Conservation (phyloP, 148 eudicot genomes). For the Chenopodium formosanum region DNA sequence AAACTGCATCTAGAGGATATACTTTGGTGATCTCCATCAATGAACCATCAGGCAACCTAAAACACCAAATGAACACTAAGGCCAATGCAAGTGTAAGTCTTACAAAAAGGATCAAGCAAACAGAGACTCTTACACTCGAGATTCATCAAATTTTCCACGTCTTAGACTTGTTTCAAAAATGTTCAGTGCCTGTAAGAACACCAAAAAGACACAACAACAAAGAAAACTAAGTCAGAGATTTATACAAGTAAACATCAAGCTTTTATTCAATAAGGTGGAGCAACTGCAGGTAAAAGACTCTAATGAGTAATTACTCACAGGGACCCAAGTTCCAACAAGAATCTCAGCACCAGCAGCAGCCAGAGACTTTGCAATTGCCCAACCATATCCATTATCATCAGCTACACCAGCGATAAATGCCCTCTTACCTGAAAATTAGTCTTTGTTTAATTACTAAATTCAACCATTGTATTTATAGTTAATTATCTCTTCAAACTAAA, state of each 20-base stretch:
- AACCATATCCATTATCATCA: slow-evolving; percentile 97
- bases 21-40: slow-evolving; percentile 89
- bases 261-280: not conserved
- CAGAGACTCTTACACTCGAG: slow-evolving; percentile 64
- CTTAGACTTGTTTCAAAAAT: slow-evolving; percentile 91
- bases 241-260: not conserved
- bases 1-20: slow-evolving; percentile 89
- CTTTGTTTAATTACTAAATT: not conserved
- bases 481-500: too few relatives aligned
- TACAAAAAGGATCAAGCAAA: not conserved
- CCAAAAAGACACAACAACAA: too few relatives aligned
- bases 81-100: not conserved
- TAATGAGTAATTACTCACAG: slow-evolving; percentile 51
- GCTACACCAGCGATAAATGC: slow-evolving; percentile 95
- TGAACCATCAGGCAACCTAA: slow-evolving; percentile 91
- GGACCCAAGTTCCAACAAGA: slow-evolving; percentile 98
- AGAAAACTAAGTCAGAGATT: not conserved
- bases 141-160: slow-evolving; percentile 93
- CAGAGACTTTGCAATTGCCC: slow-evolving; percentile 95
- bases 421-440: slow-evolving; percentile 60
- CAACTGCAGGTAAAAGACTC: not conserved
- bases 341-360: slow-evolving; percentile 99
- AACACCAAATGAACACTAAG: slow-evolving; percentile 21
- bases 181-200: slow-evolving; percentile 66
- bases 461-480: not conserved